Evolutionary conservation across 495 filamentous ascomycete species (phyloP).

Genomic region (Penicillium parvum): DNA sequence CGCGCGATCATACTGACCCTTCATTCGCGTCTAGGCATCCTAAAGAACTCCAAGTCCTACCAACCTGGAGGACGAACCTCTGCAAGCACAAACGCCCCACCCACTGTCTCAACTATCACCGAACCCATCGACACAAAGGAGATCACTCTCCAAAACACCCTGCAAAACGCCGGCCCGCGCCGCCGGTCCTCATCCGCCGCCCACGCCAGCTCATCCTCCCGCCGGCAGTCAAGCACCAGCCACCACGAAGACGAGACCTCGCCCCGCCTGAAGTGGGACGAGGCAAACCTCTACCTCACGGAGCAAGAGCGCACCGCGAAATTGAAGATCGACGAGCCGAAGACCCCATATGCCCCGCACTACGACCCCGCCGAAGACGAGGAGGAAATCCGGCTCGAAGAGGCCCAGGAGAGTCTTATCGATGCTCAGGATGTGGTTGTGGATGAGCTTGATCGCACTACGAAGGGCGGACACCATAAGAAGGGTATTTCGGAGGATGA

Average conservation of each 20-base stretch:
- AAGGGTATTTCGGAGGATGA: slow-evolving; percentile 58
- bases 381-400: slow-evolving; percentile 54
- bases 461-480: slow-evolving; percentile 29
- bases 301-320: slow-evolving; percentile 92
- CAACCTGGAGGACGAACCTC: slow-evolving; percentile 4
- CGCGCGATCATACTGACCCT: neutral
- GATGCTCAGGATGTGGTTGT: slow-evolving; percentile 57
- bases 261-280: slow-evolving; percentile 92
- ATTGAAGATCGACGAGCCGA: slow-evolving; percentile 98
- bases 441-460: slow-evolving; percentile 65
- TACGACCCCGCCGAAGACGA: slow-evolving; percentile 89
- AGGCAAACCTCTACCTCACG: slow-evolving; percentile 91
- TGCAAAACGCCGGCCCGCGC: slow-evolving; percentile 88
- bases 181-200: slow-evolving; percentile 75
- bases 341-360: slow-evolving; percentile 88
- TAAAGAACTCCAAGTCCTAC: slow-evolving; percentile 73
- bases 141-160: slow-evolving; percentile 85
- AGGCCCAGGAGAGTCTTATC: slow-evolving; percentile 40
- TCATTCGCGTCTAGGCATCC: slow-evolving; percentile 60
- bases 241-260: slow-evolving; percentile 48
- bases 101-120: slow-evolving; percentile 23
- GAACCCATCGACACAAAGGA: slow-evolving; percentile 61
- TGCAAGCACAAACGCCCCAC: slow-evolving; percentile 18
- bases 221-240: slow-evolving; percentile 60
- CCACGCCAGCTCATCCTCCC: slow-evolving; percentile 54